Base-by-base conservation (phyloP, 129 eudicot genomes). In the Centaurea solstitialis region DNA sequence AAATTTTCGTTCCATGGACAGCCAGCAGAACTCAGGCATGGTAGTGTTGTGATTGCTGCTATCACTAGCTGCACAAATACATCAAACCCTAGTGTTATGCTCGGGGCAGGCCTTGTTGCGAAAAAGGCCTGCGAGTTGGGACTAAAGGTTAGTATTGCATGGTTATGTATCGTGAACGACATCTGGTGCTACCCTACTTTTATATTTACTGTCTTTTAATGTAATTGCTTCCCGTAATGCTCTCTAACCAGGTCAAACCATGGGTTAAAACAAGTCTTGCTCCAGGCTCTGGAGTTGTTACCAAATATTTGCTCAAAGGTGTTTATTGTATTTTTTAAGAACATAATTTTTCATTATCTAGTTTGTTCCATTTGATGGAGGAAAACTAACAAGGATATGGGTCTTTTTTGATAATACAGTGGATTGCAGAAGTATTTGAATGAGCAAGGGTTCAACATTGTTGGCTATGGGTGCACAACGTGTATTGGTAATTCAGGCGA, bases 71-170 rank as follows among this genome's bases (percentile, higher is more conserved):
- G 99, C 84, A 95, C 99, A 79, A 95, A 95, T 80, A 95, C 99
- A 75, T 95, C 99, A 77, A 95, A 95, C 89, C 99, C 99, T 38
- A 95, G 99, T 92, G 99, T 92, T 61, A 95, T 95, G 99, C 91
- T 95, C 86, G 99, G 97, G 77, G 99, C 97, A 74, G 99, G 86
- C 84, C 96, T 95, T 81, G 97, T 95, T 79, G 99, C 99, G 5
- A 95, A 95, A 80, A 95, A 95, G 86, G 99, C 99, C 17, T 88
- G 88, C 61, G 99, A 95, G 12, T 77, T 95, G 84, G 97, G 99
- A 84, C 83, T 95, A 84, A 87, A 92, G 94, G 98, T 94, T 38
- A 85, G 91, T 89, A 26, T 21, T 43, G 11, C 68, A 22, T 40
- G 47, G 15, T 26, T 30, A 24, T 17, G 2, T 74, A 67, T 17